Evolutionary conservation across 2,329 filamentous ascomycete species (phyloP).

Genomic region (Penicillium aurantiogriseum): DNA sequence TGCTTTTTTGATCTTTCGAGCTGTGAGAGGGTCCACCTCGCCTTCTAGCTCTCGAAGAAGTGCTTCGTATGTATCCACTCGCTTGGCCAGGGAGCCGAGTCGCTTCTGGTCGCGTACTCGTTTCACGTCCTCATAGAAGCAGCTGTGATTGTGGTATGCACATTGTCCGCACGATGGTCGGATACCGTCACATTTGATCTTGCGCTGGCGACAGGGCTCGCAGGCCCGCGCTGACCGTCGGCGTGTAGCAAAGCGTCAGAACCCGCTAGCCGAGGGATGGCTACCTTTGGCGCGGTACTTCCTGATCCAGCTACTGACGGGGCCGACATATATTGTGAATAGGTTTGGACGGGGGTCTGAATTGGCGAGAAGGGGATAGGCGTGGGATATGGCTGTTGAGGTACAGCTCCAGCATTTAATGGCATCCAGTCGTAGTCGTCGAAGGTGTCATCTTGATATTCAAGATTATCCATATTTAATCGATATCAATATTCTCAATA

Average conservation of each 20-base stretch:
- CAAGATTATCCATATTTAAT: slow-evolving; percentile 1
- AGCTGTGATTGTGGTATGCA: slow-evolving; percentile 23
- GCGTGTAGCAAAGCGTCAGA: slow-evolving; percentile 18
- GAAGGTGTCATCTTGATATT: neutral
- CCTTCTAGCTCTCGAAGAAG: slow-evolving; percentile 27
- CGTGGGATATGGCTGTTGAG: neutral
- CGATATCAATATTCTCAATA: no score
- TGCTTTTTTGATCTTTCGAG: slow-evolving; percentile 26
- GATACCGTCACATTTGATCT: slow-evolving; percentile 37
- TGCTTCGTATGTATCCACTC: slow-evolving; percentile 30
- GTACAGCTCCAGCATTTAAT: neutral
- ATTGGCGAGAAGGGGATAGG: neutral
- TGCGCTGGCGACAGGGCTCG: slow-evolving; percentile 37
- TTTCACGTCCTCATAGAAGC: slow-evolving; percentile 36
- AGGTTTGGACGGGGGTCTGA: neutral
- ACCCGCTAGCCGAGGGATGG: slow-evolving; percentile 30
- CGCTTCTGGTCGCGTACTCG: slow-evolving; percentile 38
- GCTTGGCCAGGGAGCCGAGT: slow-evolving; percentile 24
- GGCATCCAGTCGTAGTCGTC: neutral
- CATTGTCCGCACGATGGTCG: slow-evolving; percentile 33
- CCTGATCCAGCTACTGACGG: neutral
- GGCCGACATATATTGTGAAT: neutral
- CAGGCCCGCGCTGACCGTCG: slow-evolving; percentile 35
- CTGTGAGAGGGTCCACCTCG: slow-evolving; percentile 21
- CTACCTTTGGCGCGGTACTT: slow-evolving; percentile 23